Conservation (phyloP, 2,329 filamentous ascomycete genomes). For the Coniochaeta ligniaria region DNA sequence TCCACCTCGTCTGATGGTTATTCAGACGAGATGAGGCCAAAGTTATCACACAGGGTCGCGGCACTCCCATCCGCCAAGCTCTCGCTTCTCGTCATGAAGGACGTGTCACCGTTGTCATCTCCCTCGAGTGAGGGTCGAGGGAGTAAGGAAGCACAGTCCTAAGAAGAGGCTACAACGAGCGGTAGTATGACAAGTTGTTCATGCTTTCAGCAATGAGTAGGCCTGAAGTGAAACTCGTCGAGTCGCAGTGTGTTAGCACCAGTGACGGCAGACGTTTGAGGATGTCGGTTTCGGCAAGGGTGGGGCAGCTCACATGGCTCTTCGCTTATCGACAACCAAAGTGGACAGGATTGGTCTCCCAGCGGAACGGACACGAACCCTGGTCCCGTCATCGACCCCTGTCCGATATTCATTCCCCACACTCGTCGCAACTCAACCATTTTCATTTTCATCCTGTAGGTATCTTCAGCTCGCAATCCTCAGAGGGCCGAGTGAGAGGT, state of each 20-base stretch:
- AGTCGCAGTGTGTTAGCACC: conserved; percentile 21
- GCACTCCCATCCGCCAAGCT: not conserved
- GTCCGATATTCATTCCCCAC: not conserved
- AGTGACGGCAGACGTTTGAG: conserved; percentile 18
- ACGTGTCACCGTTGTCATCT: not conserved
- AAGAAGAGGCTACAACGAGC: not conserved
- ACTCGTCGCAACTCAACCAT: not conserved
- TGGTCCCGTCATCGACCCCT: not conserved
- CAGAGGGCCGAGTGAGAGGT: too few species aligned
- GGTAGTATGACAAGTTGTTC: not conserved
- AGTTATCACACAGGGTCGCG: not conserved
- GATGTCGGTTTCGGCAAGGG: conserved; percentile 16
- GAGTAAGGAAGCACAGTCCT: not conserved
- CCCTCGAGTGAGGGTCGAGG: not conserved
- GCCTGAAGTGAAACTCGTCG: conserved; percentile 18
- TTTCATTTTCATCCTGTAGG: too few species aligned
- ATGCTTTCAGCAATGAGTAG: not conserved
- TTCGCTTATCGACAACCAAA: not conserved
- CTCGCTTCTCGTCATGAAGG: not conserved
- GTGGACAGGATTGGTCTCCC: not conserved
- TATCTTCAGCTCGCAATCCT: not conserved
- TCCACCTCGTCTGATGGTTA: not conserved
- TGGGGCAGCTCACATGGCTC: not conserved
- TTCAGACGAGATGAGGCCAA: not conserved
- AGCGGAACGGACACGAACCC: not conserved